Evolutionary conservation across 2,329 filamentous ascomycete genomes (phyloP).

Genomic region (Diaporthe vexans): DNA sequence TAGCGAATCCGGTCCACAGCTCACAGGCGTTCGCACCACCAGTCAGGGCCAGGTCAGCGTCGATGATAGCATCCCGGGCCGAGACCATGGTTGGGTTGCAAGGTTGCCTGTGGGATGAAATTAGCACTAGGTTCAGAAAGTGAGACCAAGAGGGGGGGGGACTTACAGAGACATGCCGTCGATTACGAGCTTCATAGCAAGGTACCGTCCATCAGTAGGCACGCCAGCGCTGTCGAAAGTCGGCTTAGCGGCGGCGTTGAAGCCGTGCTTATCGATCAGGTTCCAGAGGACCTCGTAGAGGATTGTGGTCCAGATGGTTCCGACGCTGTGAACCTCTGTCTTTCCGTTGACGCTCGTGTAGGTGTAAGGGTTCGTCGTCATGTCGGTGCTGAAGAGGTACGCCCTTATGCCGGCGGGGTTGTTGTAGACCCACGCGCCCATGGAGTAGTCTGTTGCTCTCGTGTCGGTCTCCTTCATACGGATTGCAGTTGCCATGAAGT

Average conservation of each 20-base stretch:
- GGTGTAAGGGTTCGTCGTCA: slow-evolving; percentile 63
- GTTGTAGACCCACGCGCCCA: slow-evolving; percentile 65
- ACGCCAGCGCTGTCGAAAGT: slow-evolving; percentile 58
- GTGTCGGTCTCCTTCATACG: slow-evolving; percentile 62
- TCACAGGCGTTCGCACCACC: slow-evolving; percentile 64
- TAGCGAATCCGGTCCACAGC: slow-evolving; percentile 69
- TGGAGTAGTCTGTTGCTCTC: slow-evolving; percentile 59
- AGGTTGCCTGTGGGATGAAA: slow-evolving; percentile 57
- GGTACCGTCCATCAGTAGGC: slow-evolving; percentile 66
- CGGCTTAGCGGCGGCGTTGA: slow-evolving; percentile 59
- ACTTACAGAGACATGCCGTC: slow-evolving; percentile 63
- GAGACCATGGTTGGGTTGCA: slow-evolving; percentile 68
- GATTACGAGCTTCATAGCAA: slow-evolving; percentile 66
- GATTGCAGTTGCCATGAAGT: slow-evolving; percentile 68
- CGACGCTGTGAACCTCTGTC: slow-evolving; percentile 61
- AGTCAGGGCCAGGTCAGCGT: slow-evolving; percentile 66
- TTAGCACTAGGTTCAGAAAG: too few species aligned
- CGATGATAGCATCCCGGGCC: slow-evolving; percentile 68
- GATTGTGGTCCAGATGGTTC: slow-evolving; percentile 65
- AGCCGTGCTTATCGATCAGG: slow-evolving; percentile 68
- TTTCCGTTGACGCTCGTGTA: slow-evolving; percentile 60
- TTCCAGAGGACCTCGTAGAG: slow-evolving; percentile 72
- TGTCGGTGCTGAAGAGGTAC: slow-evolving; percentile 65
- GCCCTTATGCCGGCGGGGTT: slow-evolving; percentile 60
- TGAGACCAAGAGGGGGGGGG: not conserved